A percentile compares a stretch with the other conserved stretches of the same genome.
These are phyloP conservation scores for Angomonas deanei DNA, from an alignment of 208 protist genomes.

Conservation along the genomic window DNA sequence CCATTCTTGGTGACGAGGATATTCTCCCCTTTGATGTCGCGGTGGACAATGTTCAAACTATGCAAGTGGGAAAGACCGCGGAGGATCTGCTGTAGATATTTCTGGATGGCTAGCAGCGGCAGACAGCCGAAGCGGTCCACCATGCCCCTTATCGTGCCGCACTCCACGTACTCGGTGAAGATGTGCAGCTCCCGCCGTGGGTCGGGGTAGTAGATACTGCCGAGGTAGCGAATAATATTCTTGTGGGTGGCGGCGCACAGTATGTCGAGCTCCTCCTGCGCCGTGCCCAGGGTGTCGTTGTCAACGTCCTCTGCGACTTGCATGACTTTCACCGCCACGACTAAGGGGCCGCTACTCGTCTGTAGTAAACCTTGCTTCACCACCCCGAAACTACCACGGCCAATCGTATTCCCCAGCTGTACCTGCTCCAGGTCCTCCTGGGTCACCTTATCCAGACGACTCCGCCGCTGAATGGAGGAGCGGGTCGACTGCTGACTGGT, in stretches of 20 bases:
- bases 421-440: slow-evolving; percentile 34
- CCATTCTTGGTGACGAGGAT: slow-evolving; percentile 73
- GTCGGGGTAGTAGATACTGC: slow-evolving; percentile 27
- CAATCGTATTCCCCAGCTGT: slow-evolving; percentile 46
- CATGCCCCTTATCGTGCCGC: slow-evolving; percentile 53
- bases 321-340: slow-evolving; percentile 65
- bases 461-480: slow-evolving; percentile 40
- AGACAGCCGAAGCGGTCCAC: slow-evolving; percentile 57
- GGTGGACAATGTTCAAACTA: slow-evolving; percentile 62
- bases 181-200: slow-evolving; percentile 47
- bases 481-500: slow-evolving; percentile 31
- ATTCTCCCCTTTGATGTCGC: slow-evolving; percentile 80
- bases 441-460: slow-evolving; percentile 35
- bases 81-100: slow-evolving; percentile 72
- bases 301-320: slow-evolving; percentile 26
- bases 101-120: slow-evolving; percentile 51
- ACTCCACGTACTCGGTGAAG: slow-evolving; percentile 78
- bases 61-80: slow-evolving; percentile 68
- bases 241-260: slow-evolving; percentile 47
- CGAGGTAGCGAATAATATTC: slow-evolving; percentile 75
- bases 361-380: slow-evolving; percentile 52
- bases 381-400: slow-evolving; percentile 53
- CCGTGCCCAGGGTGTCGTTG: slow-evolving; percentile 24
- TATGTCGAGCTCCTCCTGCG: slow-evolving; percentile 58
- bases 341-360: slow-evolving; percentile 25